Conservation (phyloP, 805 yeast species). For the Torulaspora delbrueckii region DNA sequence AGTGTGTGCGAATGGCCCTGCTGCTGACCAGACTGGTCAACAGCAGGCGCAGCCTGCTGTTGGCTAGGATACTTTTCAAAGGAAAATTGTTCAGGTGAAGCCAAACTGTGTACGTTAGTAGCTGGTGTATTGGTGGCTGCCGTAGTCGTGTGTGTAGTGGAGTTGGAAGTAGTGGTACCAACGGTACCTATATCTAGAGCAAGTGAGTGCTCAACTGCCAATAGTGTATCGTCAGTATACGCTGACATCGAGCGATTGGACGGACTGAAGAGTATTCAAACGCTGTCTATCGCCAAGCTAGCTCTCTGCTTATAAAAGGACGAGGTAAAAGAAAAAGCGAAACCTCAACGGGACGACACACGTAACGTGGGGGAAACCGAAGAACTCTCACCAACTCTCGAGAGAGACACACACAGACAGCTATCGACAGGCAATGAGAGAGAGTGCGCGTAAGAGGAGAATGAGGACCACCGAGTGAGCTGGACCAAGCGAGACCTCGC, state of each 20-base stretch:
- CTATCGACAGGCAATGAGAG: no score
- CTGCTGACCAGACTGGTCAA: neutral
- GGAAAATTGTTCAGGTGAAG: conserved; percentile 9
- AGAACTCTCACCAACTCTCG: neutral
- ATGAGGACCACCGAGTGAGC: no score
- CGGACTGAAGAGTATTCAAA: neutral
- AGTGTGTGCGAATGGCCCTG: conserved; percentile 7
- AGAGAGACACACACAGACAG: neutral
- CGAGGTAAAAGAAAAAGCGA: neutral
- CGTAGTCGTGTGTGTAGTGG: conserved; percentile 6
- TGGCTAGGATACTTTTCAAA: neutral
- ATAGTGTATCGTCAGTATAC: neutral
- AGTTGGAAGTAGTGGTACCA: conserved; percentile 1
- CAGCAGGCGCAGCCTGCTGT: neutral
- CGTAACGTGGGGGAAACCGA: conserved; percentile 1
- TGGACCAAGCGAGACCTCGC: no score
- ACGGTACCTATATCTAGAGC: conserved; percentile 4
- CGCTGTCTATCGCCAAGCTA: neutral
- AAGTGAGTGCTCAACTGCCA: conserved; percentile 1
- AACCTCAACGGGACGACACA: neutral
- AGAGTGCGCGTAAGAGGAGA: no score
- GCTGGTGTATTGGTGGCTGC: conserved; percentile 9
- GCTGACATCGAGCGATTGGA: neutral
- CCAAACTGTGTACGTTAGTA: conserved; percentile 4
- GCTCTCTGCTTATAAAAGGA: neutral